Conservation (phyloP, 2,329 filamentous ascomycete species). For the Fusarium coicis region DNA sequence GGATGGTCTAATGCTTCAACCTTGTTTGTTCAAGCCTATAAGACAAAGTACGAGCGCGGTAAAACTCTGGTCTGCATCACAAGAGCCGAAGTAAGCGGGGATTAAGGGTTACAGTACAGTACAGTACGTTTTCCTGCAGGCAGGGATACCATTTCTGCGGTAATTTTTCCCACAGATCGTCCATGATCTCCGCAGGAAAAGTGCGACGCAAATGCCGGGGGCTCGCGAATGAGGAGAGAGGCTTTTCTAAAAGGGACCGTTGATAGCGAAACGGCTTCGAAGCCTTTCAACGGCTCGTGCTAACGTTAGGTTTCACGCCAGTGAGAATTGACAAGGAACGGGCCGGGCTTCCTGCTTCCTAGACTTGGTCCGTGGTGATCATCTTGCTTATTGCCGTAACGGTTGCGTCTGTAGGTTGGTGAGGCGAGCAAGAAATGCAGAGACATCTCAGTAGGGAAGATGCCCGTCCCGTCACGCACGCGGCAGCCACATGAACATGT, state of each 20-base stretch:
- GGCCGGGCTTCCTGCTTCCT: constrained; percentile 3
- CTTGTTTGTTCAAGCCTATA: neutral
- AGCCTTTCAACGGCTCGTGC: neutral
- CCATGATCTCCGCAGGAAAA: constrained; percentile 3
- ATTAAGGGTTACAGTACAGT: neutral
- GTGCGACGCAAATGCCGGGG: constrained; percentile 2
- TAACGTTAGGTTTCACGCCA: constrained; percentile 16
- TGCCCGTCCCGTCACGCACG: neutral
- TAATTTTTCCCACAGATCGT: constrained; percentile 10
- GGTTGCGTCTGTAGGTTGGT: neutral
- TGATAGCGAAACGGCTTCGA: constrained; percentile 13
- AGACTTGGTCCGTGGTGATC: neutral
- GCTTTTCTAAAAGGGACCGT: neutral
- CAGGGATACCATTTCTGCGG: constrained; percentile 1
- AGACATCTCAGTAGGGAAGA: neutral
- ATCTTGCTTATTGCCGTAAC: neutral
- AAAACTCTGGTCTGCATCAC: neutral
- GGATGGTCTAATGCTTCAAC: neutral
- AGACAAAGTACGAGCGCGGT: constrained; percentile 3
- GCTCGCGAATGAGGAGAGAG: neutral
- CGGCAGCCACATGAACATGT: neutral
- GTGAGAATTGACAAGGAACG: constrained; percentile 19
- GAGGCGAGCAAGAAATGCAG: neutral
- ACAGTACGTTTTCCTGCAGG: neutral
- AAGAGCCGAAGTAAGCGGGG: neutral